Evolutionary conservation across 257 asterid species (phyloP), one percentile per base, ranked within the genome.

Genomic region (Cruciata laevipes): DNA sequence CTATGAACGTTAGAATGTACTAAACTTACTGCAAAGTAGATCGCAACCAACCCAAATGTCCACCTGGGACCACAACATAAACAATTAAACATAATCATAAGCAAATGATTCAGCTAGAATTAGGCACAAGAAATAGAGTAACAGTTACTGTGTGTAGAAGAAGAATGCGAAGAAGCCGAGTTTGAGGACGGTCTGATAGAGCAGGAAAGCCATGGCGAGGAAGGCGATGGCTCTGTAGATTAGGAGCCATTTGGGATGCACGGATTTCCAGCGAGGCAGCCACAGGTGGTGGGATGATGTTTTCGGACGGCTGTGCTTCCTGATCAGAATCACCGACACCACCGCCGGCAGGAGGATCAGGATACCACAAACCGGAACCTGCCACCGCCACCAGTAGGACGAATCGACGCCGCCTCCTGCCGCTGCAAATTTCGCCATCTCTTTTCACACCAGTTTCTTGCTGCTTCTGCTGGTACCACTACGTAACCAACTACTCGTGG

Each of bases 141-240:
- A n/a, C 0, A 59, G 40, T 25, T 75, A 89, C 97, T 92, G 98
- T 4, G 98, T 92, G 79, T 92, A 89, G 93, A 92, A 92, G 35
- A 83, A 80, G 89, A 92, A 89, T 79, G 74, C 82, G 71, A 84
- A 81, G 86, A 83, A 72, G 23, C 97, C 95, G 25, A 89, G 75
- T 69, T 72, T 17, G 21, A 57, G 77, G 40, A 85, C 88, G 7
- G 80, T 75, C 69, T 74, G 86, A 72, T 78, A 87, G 68, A 92
- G 88, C 75, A 87, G 60, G 82, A 68, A 78, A n/a, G 80, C 75
- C 95, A 89, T 89, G 42, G 83, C 69, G 47, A 69, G 33, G 35
- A 82, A 89, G 53, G 97, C 86, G 49, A 82, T 66, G 62, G 88
- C 89, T 18, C 97, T 86, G 84, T 80, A 92, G 65, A 69, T 21